Evolutionary conservation across 495 filamentous ascomycete species (phyloP).

Genomic region (Aspergillus nidulans): DNA sequence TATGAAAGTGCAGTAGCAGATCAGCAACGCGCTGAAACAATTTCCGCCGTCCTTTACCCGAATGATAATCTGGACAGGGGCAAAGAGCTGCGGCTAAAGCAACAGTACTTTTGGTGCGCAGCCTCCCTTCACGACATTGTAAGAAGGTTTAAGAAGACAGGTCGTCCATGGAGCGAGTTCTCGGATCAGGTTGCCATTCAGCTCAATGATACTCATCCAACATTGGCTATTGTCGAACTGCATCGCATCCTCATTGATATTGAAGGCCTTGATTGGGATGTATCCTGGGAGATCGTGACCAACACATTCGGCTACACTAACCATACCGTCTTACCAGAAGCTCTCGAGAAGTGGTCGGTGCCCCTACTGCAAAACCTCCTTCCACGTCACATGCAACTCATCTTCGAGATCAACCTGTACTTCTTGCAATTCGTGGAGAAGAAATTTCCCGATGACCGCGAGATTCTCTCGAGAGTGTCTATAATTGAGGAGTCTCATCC

Average conservation of each 20-base stretch:
- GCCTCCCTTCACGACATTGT: conserved; percentile 95
- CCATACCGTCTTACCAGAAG: conserved; percentile 95
- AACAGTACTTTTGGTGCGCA: conserved; percentile 99
- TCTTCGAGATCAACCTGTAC: conserved; percentile 95
- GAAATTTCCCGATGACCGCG: conserved; percentile 82
- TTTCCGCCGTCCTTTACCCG: conserved; percentile 94
- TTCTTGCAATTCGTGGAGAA: conserved; percentile 89
- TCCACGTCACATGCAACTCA: conserved; percentile 92
- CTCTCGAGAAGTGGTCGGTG: conserved; percentile 97
- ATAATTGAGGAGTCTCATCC: conserved; percentile 96
- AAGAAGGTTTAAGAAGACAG: conserved; percentile 94
- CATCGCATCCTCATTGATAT: conserved; percentile 87
- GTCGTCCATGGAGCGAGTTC: conserved; percentile 86
- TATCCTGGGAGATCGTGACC: conserved; percentile 79
- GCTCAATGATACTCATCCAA: conserved; percentile 96
- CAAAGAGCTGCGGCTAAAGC: conserved; percentile 95
- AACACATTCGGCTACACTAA: conserved; percentile 93
- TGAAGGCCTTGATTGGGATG: conserved; percentile 89
- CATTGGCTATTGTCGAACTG: conserved; percentile 90
- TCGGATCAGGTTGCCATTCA: conserved; percentile 95
- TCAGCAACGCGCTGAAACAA: conserved; percentile 93
- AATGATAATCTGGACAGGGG: conserved; percentile 96
- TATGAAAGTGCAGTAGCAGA: conserved; percentile 97
- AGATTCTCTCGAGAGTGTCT: conserved; percentile 78
- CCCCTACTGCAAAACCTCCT: conserved; percentile 87